Conservation (phyloP, 768 basidiomycete genomes). For the Mycena albidolilacea region DNA sequence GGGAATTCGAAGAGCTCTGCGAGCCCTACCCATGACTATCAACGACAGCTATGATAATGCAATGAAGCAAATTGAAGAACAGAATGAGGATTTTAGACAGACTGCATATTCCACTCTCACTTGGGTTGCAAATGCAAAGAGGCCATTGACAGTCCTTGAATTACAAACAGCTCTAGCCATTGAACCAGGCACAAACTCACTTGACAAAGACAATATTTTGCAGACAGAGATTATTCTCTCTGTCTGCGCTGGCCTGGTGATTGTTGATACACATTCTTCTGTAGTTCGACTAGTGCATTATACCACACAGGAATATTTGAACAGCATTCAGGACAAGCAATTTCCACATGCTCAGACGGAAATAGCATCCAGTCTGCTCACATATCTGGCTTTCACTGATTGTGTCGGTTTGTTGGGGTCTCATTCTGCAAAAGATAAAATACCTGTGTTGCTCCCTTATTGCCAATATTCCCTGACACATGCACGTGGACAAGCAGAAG, state of each 20-base stretch:
- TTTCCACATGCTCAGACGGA: background rate
- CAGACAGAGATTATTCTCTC: background rate
- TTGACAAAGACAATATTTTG: background rate
- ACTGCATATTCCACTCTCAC: background rate
- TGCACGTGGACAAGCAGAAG: background rate
- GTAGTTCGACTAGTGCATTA: background rate
- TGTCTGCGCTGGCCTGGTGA: background rate
- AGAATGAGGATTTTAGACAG: background rate
- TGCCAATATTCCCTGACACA: background rate
- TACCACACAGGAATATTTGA: background rate
- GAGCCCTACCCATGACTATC: background rate
- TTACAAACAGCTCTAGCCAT: background rate
- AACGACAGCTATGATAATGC: background rate
- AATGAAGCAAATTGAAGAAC: background rate
- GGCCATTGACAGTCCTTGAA: background rate
- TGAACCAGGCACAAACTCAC: background rate
- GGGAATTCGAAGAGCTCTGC: background rate
- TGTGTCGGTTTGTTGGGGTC: background rate
- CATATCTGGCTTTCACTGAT: background rate
- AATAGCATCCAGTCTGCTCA: background rate
- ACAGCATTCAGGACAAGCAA: background rate
- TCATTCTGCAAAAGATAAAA: background rate
- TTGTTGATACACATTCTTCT: background rate
- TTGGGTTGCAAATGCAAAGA: background rate
- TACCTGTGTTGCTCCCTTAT: background rate